These are phyloP conservation scores for Amanita polypyramis DNA, from an alignment of 768 basidiomycete species.

Conservation along the genomic window DNA sequence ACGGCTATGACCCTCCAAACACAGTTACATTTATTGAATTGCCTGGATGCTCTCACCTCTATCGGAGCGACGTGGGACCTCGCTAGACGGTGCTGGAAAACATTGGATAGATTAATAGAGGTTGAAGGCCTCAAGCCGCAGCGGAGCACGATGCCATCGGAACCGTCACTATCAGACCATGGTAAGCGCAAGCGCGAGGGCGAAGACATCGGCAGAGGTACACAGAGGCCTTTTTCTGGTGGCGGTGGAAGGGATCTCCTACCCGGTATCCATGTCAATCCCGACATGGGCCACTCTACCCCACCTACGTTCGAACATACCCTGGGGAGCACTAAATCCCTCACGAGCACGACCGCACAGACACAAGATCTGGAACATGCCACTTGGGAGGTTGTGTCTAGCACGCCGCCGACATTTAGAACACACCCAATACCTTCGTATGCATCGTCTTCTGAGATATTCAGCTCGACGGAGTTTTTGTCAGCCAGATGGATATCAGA, in stretches of 20 bases:
- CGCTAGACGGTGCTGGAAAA: constrained; percentile 16
- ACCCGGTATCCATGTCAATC: constrained; percentile 1
- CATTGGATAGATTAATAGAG: constrained; percentile 18
- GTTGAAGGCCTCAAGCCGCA: constrained; percentile 13
- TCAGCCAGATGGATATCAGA: constrained; percentile 4
- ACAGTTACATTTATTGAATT: constrained; percentile 18
- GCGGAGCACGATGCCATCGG: constrained; percentile 2
- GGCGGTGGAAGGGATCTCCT: not conserved
- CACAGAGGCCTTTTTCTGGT: not conserved
- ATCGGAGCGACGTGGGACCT: constrained; percentile 20
- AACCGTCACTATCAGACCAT: not conserved
- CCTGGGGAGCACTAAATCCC: not conserved
- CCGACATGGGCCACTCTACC: not conserved
- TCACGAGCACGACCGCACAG: not conserved
- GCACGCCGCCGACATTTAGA: not conserved
- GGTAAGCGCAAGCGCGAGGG: constrained; percentile 15
- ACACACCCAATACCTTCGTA: not conserved
- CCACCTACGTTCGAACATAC: not conserved
- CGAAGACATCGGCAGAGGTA: not conserved
- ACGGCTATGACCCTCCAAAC: constrained; percentile 15
- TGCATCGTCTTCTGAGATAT: constrained; percentile 3
- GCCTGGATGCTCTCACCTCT: constrained; percentile 18
- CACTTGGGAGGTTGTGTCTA: not conserved
- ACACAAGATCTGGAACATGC: not conserved
- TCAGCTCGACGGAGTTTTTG: constrained; percentile 6